Conservation (phyloP, 2,329 filamentous ascomycete species). For the Sarocladium brachiariae region DNA sequence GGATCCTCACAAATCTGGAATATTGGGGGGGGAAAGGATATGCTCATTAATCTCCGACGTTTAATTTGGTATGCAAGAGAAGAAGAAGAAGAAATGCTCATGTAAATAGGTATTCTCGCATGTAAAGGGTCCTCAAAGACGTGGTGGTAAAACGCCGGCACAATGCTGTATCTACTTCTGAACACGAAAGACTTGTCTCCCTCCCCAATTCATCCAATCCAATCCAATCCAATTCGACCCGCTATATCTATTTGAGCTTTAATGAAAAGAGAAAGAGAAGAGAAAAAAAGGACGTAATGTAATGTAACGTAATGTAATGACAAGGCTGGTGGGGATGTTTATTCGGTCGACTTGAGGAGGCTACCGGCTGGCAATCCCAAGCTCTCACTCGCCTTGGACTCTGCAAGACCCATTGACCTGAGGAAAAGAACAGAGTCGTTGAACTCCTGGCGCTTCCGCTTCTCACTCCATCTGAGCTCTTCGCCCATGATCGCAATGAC, state of each 20-base stretch:
- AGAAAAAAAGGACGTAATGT: no score
- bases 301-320: no score
- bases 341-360: slow-evolving; percentile 6
- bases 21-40: no score
- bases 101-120: not conserved
- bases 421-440: slow-evolving; percentile 45
- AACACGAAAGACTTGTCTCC: not conserved
- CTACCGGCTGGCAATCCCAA: slow-evolving; percentile 9
- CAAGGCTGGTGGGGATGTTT: no score
- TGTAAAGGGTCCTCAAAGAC: slow-evolving; percentile 3
- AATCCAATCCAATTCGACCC: not conserved
- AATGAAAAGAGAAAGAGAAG: not conserved
- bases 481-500: slow-evolving; percentile 68
- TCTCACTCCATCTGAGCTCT: slow-evolving; percentile 57
- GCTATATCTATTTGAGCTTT: not conserved
- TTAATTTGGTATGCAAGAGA: no score
- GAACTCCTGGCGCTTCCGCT: slow-evolving; percentile 48
- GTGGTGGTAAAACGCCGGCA: slow-evolving; percentile 4
- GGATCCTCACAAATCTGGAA: no score
- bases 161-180: not conserved
- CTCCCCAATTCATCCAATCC: not conserved
- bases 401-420: slow-evolving; percentile 35
- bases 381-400: slow-evolving; percentile 16
- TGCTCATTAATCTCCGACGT: no score
- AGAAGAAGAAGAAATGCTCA: not conserved